Evolutionary conservation across 2,329 filamentous ascomycete genomes (phyloP).

Genomic region (Dactylellina sp.): DNA sequence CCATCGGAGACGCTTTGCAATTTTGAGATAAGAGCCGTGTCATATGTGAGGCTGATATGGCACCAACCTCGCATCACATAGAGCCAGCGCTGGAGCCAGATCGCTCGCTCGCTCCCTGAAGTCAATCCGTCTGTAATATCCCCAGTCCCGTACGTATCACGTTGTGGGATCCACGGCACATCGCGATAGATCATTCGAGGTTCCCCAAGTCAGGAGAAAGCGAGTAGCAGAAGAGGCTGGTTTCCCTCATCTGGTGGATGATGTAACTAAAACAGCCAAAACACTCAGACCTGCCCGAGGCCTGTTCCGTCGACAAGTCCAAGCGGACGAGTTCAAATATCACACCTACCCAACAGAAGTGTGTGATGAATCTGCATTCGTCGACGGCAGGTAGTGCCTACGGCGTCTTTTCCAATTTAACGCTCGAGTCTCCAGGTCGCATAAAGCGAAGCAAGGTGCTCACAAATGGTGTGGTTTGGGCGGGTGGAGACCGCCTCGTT

Average conservation of each 20-base stretch:
- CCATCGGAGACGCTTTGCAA: conserved; percentile 3
- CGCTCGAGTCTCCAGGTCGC: too few species aligned
- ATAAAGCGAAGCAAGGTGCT: background rate
- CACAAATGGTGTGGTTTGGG: background rate
- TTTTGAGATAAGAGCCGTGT: conserved; percentile 15
- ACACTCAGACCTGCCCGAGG: too few species aligned
- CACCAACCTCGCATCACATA: conserved; percentile 21
- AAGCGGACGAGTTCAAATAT: background rate
- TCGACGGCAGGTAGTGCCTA: conserved; percentile 37
- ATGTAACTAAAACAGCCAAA: too few species aligned
- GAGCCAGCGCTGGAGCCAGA: background rate
- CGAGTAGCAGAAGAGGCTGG: too few species aligned
- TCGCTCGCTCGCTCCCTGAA: too few species aligned
- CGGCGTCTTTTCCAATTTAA: conserved; percentile 27
- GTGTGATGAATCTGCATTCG: background rate
- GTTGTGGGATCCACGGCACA: too few species aligned
- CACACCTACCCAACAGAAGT: background rate
- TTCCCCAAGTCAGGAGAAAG: too few species aligned
- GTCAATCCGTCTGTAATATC: background rate
- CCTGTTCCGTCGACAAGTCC: too few species aligned
- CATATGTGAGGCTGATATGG: conserved; percentile 40
- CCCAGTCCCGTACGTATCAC: background rate
- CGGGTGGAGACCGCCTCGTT: conserved; percentile 30
- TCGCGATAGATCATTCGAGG: too few species aligned
- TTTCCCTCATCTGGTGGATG: too few species aligned